phyloP scores from a whole-genome alignment of 1,284 basidiomycete species.

The Rhodotorula sp. region DNA sequence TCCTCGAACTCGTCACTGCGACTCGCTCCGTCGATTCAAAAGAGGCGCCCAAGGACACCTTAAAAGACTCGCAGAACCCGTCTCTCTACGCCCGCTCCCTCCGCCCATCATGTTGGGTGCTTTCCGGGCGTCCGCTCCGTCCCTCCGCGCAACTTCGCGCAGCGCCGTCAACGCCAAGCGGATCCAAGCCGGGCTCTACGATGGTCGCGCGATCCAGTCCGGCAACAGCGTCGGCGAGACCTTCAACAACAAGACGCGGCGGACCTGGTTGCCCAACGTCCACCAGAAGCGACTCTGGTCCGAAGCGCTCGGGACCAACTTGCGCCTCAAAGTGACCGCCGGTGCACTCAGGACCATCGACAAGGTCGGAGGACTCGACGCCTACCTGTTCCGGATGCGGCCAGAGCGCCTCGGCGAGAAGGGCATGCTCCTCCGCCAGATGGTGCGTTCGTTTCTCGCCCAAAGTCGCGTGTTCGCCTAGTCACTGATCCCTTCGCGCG shows the following conservation, averaged over 20 bases:
- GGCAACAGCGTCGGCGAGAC: slow-evolving; percentile 85
- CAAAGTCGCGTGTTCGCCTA: no score
- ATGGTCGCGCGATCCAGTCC: slow-evolving; percentile 71
- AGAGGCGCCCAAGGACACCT: neutral
- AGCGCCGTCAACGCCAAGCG: slow-evolving; percentile 32
- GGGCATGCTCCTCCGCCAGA: slow-evolving; percentile 68
- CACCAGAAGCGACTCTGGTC: slow-evolving; percentile 70
- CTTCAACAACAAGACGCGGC: slow-evolving; percentile 85
- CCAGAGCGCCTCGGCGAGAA: slow-evolving; percentile 66
- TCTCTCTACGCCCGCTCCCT: neutral
- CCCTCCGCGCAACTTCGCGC: slow-evolving; percentile 38
- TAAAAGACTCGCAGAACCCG: neutral
- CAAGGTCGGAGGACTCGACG: slow-evolving; percentile 78
- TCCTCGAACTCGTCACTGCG: no score
- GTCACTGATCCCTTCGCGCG: neutral
- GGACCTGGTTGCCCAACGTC: slow-evolving; percentile 84
- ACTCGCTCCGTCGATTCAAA: neutral
- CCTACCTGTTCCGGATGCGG: slow-evolving; percentile 68
- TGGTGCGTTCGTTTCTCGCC: slow-evolving; percentile 49
- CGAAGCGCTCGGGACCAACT: slow-evolving; percentile 59
- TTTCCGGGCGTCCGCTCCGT: slow-evolving; percentile 15
- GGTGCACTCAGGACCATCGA: slow-evolving; percentile 73
- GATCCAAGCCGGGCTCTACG: slow-evolving; percentile 59
- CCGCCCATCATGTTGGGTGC: neutral
- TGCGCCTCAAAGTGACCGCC: slow-evolving; percentile 70